Conservation (phyloP, 345 rosid genomes). For the Odontarrhena argentea region DNA sequence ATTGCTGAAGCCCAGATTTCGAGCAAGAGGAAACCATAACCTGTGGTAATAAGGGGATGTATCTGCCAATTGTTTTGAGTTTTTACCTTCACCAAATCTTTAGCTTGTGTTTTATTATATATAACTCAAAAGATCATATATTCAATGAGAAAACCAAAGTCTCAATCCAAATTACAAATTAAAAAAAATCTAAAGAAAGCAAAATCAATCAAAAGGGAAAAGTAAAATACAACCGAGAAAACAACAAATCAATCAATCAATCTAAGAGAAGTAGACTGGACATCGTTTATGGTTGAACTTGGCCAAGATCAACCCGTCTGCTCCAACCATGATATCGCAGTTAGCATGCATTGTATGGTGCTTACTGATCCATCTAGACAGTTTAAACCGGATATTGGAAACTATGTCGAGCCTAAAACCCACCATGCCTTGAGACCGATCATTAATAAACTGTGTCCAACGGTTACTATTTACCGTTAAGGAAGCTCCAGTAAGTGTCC, state of each 20-base stretch:
- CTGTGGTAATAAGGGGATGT: background rate
- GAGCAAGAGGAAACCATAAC: slow-evolving; percentile 29
- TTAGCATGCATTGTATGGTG: slow-evolving; percentile 68
- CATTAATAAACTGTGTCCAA: slow-evolving; percentile 71
- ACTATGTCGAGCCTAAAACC: slow-evolving; percentile 63
- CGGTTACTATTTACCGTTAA: slow-evolving; percentile 55
- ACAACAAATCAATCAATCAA: slow-evolving; percentile 15
- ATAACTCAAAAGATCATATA: slow-evolving; percentile 18
- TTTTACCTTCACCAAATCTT: slow-evolving; percentile 8
- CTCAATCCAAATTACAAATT: slow-evolving; percentile 25
- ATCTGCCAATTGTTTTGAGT: background rate
- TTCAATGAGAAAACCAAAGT: slow-evolving; percentile 22
- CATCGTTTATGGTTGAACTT: slow-evolving; percentile 56
- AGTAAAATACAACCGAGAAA: slow-evolving; percentile 15
- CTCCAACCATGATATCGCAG: slow-evolving; percentile 59
- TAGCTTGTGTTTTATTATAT: slow-evolving; percentile 14
- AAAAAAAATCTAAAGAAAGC: background rate
- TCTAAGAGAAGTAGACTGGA: slow-evolving; percentile 75
- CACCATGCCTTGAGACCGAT: slow-evolving; percentile 59
- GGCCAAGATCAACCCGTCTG: slow-evolving; percentile 61
- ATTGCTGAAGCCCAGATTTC: slow-evolving; percentile 38
- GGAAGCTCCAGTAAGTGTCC: slow-evolving; percentile 57
- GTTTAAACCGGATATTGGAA: slow-evolving; percentile 61
- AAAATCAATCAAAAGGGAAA: slow-evolving; percentile 23
- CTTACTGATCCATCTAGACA: slow-evolving; percentile 61